Percentiles rank a stretch among this genome's conserved stretches.
Evolutionary conservation across 2,329 filamentous ascomycete species (phyloP).

Genomic region (Fusarium coffeatum): DNA sequence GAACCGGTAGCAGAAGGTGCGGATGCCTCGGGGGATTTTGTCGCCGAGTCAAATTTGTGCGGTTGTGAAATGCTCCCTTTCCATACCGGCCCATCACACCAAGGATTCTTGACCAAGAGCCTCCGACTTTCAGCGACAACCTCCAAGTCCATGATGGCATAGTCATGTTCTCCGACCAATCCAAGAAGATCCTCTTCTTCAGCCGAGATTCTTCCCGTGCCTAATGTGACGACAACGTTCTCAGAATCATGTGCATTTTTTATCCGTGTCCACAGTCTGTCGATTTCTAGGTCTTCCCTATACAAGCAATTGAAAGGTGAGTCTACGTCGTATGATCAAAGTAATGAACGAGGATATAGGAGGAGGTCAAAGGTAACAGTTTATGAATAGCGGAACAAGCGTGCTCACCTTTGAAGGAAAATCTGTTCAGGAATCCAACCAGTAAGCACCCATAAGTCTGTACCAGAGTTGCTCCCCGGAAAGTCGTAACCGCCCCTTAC

Average conservation of each 20-base stretch:
- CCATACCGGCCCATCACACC: slow-evolving; percentile 85
- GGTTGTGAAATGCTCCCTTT: slow-evolving; percentile 55
- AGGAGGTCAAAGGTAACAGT: too few relatives aligned
- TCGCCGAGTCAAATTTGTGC: neutral
- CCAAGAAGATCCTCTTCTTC: slow-evolving; percentile 84
- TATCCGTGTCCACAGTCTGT: slow-evolving; percentile 82
- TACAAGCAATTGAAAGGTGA: slow-evolving; percentile 16
- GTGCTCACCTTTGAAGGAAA: slow-evolving; percentile 78
- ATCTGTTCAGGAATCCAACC: slow-evolving; percentile 98
- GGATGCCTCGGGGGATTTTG: slow-evolving; percentile 13
- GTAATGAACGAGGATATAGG: neutral
- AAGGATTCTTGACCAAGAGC: slow-evolving; percentile 93
- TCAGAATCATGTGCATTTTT: slow-evolving; percentile 78
- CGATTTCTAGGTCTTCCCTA: slow-evolving; percentile 81
- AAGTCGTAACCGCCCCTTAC: slow-evolving; percentile 97
- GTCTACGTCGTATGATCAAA: neutral
- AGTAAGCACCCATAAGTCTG: slow-evolving; percentile 90
- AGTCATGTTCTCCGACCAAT: slow-evolving; percentile 90
- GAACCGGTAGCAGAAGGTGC: slow-evolving; percentile 67
- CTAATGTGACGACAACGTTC: slow-evolving; percentile 88
- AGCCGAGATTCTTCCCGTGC: slow-evolving; percentile 83
- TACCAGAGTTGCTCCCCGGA: slow-evolving; percentile 95
- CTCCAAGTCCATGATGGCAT: slow-evolving; percentile 87
- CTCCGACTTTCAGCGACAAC: slow-evolving; percentile 69
- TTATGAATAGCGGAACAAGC: neutral